Percentiles rank a stretch among this genome's conserved stretches.
These are phyloP conservation scores for Aspergillus pseudotamarii DNA, from an alignment of 2,329 filamentous ascomycete genomes.

Conservation along the genomic window DNA sequence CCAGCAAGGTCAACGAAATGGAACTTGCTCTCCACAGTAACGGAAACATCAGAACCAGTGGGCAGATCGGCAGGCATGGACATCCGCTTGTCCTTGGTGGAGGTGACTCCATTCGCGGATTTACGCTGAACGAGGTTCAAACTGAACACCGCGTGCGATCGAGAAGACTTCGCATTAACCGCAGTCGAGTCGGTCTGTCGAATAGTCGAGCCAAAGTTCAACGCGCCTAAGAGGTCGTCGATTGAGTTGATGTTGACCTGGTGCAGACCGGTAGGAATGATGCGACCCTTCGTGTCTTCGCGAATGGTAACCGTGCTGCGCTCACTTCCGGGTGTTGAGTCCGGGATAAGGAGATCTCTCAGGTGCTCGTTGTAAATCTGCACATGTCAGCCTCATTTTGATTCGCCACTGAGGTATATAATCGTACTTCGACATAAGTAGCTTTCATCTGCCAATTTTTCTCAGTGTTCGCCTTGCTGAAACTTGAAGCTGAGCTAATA, in stretches of 20 bases:
- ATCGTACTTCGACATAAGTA: constrained; percentile 74
- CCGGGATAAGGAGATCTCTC: constrained; percentile 83
- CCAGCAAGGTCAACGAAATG: constrained; percentile 98
- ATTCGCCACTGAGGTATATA: background rate
- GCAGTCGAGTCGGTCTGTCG: constrained; percentile 96
- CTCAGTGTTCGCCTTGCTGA: constrained; percentile 55
- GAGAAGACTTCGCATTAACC: constrained; percentile 95
- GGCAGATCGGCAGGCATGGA: constrained; percentile 84
- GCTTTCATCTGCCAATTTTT: constrained; percentile 90
- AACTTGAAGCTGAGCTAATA: constrained; percentile 54
- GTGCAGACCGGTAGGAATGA: constrained; percentile 85
- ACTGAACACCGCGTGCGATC: constrained; percentile 96
- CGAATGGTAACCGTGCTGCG: constrained; percentile 83
- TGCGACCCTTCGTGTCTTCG: constrained; percentile 92
- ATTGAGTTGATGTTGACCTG: constrained; percentile 88
- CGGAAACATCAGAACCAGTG: constrained; percentile 61
- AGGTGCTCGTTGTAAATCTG: constrained; percentile 97
- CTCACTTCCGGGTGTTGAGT: constrained; percentile 69
- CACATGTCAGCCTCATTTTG: constrained; percentile 7
- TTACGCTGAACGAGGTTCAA: constrained; percentile 87
- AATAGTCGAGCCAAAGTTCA: constrained; percentile 91
- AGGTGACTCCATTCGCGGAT: constrained; percentile 43
- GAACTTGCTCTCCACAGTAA: constrained; percentile 96
- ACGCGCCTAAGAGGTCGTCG: constrained; percentile 83
- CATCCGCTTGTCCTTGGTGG: constrained; percentile 75